Conservation (phyloP, 129 eudicot genomes). For the Lactuca sativa region DNA sequence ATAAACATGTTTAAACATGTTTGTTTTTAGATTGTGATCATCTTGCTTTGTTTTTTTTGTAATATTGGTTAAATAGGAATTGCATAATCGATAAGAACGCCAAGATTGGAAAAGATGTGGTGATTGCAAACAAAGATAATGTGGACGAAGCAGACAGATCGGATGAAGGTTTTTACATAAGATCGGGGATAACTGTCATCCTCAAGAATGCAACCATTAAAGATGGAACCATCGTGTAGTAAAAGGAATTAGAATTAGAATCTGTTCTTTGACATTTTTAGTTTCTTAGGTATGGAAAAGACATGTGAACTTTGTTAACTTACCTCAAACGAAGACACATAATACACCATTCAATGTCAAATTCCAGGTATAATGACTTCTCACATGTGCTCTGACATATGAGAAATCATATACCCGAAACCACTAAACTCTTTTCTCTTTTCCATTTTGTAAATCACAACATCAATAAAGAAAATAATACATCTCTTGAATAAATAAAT, state of each 20-base stretch:
- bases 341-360: conserved; percentile 22
- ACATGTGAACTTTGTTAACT: background rate
- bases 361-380: conserved; percentile 24
- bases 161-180: conserved; percentile 66
- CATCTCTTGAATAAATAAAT: conserved; percentile 4
- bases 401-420: conserved; percentile 34
- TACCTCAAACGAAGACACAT: conserved; percentile 4
- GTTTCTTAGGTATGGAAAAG: background rate
- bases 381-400: conserved; percentile 20
- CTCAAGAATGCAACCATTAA: conserved; percentile 61
- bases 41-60: background rate
- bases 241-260: background rate
- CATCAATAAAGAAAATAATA: conserved; percentile 3
- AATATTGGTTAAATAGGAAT: conserved; percentile 43
- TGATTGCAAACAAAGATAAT: conserved; percentile 75
- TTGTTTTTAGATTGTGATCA: background rate
- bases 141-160: conserved; percentile 71
- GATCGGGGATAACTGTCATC: conserved; percentile 64
- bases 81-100: conserved; percentile 95
- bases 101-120: conserved; percentile 74
- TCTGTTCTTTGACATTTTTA: background rate
- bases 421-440: conserved; percentile 22
- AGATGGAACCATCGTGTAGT: conserved; percentile 52
- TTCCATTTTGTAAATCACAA: conserved; percentile 5
- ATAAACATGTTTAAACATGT: background rate